Evolutionary conservation across 2,329 filamentous ascomycete genomes (phyloP).

Genomic region (Periconia sp.): DNA sequence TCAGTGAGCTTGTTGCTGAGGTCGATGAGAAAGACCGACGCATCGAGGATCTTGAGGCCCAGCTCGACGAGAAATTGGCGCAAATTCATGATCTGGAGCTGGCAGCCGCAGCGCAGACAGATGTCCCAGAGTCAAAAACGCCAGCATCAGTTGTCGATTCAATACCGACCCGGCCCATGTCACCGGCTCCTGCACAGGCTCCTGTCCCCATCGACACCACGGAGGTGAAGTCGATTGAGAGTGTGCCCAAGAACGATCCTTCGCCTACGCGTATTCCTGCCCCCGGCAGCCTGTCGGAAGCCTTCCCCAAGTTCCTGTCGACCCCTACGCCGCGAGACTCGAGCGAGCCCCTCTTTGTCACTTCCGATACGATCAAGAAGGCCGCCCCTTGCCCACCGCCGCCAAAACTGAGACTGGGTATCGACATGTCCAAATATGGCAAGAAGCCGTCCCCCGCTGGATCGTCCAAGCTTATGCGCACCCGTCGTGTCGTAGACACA

Average conservation of each 20-base stretch:
- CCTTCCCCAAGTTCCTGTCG: neutral
- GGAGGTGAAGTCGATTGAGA: constrained; percentile 1
- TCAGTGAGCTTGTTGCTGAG: constrained; percentile 11
- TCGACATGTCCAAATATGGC: constrained; percentile 27
- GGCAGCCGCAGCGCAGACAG: constrained; percentile 2
- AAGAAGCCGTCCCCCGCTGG: constrained; percentile 15
- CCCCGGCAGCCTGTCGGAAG: no score
- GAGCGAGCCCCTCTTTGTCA: constrained; percentile 12
- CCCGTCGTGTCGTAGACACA: neutral
- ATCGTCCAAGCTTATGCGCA: no score
- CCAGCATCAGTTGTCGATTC: constrained; percentile 3
- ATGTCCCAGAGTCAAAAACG: neutral
- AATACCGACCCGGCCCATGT: neutral
- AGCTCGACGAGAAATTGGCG: constrained; percentile 14
- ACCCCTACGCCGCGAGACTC: constrained; percentile 5
- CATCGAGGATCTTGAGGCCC: constrained; percentile 15
- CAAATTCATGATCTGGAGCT: constrained; percentile 16
- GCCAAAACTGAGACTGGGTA: constrained; percentile 24
- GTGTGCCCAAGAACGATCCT: neutral
- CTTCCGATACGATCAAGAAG: constrained; percentile 25
- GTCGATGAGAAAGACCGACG: constrained; percentile 22
- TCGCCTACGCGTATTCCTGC: neutral
- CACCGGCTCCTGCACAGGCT: neutral
- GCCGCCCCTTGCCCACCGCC: constrained; percentile 23
- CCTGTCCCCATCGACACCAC: neutral